Percentiles rank a stretch among this genome's conserved stretches.
Evolutionary conservation across 176 grass and related monocot species (phyloP).

Genomic region (Aegilops umbellulata): DNA sequence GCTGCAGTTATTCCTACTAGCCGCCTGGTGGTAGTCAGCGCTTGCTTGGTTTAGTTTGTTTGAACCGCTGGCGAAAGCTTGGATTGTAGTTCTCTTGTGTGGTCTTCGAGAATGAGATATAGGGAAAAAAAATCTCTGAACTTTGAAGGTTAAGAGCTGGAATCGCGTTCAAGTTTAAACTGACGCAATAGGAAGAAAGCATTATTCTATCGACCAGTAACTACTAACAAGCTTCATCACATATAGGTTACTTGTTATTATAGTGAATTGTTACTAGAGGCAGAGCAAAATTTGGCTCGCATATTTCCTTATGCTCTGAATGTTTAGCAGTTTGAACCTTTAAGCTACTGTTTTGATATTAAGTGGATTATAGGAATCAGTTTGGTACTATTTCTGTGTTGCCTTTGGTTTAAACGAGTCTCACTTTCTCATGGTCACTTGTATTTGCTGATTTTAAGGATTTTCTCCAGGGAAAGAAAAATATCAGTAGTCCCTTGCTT

Average conservation of each 20-base stretch:
- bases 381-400: neutral
- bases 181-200: neutral
- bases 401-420: neutral
- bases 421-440: neutral
- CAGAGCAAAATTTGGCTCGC: neutral
- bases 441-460: neutral
- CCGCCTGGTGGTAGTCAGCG: neutral
- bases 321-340: neutral
- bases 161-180: neutral
- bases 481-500: neutral
- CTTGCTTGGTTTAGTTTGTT: neutral
- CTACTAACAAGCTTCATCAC: neutral
- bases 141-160: neutral
- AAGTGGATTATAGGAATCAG: neutral
- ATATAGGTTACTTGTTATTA: neutral
- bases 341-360: neutral
- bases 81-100: neutral
- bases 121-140: neutral
- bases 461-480: neutral
- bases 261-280: neutral
- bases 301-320: neutral
- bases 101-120: too few species aligned
- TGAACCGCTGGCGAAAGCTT: neutral
- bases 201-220: neutral
- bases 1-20: neutral